These are phyloP conservation scores for Sarocladium brachiariae DNA, from an alignment of 2,329 filamentous ascomycete species.

Conservation along the genomic window DNA sequence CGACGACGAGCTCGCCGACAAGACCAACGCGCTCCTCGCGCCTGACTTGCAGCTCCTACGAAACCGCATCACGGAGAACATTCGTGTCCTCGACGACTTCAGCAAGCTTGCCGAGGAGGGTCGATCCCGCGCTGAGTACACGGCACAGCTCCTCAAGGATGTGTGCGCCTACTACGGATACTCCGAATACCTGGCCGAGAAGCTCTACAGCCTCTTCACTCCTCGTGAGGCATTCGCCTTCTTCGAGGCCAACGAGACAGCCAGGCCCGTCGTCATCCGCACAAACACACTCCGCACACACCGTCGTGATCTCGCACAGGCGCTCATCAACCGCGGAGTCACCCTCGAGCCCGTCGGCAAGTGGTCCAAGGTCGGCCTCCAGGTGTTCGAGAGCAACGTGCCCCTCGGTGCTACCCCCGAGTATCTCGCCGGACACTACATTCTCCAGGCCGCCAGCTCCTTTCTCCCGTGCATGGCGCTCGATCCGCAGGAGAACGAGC, in stretches of 20 bases:
- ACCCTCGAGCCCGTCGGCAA: constrained; percentile 95
- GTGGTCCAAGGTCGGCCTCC: constrained; percentile 96
- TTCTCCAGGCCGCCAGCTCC: constrained; percentile 91
- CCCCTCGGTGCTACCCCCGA: constrained; percentile 93
- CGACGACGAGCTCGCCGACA: constrained; percentile 51
- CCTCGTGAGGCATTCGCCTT: constrained; percentile 94
- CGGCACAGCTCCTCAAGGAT: constrained; percentile 77
- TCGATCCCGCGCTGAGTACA: constrained; percentile 82
- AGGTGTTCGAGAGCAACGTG: constrained; percentile 83
- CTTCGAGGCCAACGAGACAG: constrained; percentile 96
- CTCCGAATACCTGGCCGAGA: constrained; percentile 88
- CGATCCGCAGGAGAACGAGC: constrained; percentile 86
- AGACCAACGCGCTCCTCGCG: constrained; percentile 60
- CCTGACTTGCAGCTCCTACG: constrained; percentile 87
- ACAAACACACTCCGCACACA: constrained; percentile 87
- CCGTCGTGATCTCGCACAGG: constrained; percentile 76
- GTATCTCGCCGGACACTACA: constrained; percentile 96
- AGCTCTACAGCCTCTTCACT: constrained; percentile 87
- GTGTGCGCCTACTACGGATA: constrained; percentile 97
- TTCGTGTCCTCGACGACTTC: constrained; percentile 87
- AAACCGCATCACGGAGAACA: constrained; percentile 84
- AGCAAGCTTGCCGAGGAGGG: constrained; percentile 71
- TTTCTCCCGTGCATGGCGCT: constrained; percentile 98
- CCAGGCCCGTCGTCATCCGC: constrained; percentile 87
- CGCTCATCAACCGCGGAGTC: constrained; percentile 92